These are phyloP conservation scores for Sordariomycetes sp. DNA, from an alignment of 2,329 filamentous ascomycete genomes.

Conservation along the genomic window DNA sequence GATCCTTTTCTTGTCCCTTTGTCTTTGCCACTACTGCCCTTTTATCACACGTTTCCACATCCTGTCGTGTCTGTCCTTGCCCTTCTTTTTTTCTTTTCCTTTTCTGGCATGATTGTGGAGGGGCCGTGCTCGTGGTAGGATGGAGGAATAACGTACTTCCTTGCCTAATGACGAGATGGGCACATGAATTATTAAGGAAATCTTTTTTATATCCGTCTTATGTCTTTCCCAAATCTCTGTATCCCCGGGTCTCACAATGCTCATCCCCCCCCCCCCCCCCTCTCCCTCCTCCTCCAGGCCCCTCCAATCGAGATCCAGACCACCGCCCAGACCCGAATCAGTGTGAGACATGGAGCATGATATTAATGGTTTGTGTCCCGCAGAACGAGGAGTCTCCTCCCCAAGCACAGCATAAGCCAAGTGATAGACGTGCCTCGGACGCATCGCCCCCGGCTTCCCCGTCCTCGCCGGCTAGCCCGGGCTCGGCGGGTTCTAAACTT, in stretches of 20 bases:
- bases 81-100: slow-evolving; percentile 5
- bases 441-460: background rate
- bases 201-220: slow-evolving; percentile 1
- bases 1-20: background rate
- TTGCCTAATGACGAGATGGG: background rate
- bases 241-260: background rate
- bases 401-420: slow-evolving; percentile 15
- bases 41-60: background rate
- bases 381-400: slow-evolving; percentile 21
- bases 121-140: background rate
- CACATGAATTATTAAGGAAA: background rate
- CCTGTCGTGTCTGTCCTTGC: slow-evolving; percentile 9
- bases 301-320: too few species aligned
- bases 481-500: background rate
- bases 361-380: slow-evolving; percentile 21
- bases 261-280: background rate
- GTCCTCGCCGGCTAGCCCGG: background rate
- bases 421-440: slow-evolving; percentile 14
- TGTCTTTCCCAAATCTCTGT: slow-evolving; percentile 4
- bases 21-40: background rate
- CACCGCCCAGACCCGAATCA: background rate
- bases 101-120: background rate
- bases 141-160: background rate
- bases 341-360: background rate
- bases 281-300: background rate